Conservation (phyloP, 1,284 basidiomycete genomes). For the Caloboletus firmus region DNA sequence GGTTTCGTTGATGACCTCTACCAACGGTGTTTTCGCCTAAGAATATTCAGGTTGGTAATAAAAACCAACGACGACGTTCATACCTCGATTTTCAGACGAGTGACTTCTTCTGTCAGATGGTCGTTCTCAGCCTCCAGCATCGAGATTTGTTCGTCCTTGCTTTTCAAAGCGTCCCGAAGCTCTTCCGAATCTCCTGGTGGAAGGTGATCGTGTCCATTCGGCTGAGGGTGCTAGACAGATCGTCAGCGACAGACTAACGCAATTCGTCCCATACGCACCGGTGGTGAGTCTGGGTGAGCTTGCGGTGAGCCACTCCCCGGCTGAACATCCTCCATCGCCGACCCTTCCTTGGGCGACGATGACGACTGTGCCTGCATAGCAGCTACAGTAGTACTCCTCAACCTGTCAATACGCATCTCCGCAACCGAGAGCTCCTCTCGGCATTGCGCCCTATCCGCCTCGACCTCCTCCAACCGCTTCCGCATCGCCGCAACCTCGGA, state of each 20-base stretch:
- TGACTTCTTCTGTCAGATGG: conserved; percentile 42
- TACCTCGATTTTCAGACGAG: conserved; percentile 49
- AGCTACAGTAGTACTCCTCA: conserved; percentile 62
- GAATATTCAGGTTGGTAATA: conserved; percentile 4
- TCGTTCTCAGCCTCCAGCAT: conserved; percentile 48
- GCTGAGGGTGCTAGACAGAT: conserved; percentile 19
- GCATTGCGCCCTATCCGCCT: conserved; percentile 54
- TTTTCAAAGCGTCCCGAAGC: conserved; percentile 44
- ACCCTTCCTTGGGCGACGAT: conserved; percentile 39
- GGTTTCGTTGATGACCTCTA: conserved; percentile 47
- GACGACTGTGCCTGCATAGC: conserved; percentile 41
- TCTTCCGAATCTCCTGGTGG: conserved; percentile 37
- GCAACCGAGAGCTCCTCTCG: conserved; percentile 59
- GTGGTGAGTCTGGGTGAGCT: conserved; percentile 43
- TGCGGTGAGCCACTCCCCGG: conserved; percentile 19
- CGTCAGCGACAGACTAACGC: conserved; percentile 5
- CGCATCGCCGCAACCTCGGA: conserved; percentile 63
- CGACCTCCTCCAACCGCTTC: conserved; percentile 54
- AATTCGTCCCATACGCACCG: conserved; percentile 56
- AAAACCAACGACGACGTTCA: conserved; percentile 7
- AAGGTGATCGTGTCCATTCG: conserved; percentile 31
- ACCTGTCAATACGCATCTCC: conserved; percentile 73
- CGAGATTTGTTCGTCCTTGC: conserved; percentile 22
- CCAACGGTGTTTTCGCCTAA: conserved; percentile 47
- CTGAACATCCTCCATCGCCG: conserved; percentile 46